Conservation (phyloP, 2,329 filamentous ascomycete genomes). For the Microascus cirrosus region DNA sequence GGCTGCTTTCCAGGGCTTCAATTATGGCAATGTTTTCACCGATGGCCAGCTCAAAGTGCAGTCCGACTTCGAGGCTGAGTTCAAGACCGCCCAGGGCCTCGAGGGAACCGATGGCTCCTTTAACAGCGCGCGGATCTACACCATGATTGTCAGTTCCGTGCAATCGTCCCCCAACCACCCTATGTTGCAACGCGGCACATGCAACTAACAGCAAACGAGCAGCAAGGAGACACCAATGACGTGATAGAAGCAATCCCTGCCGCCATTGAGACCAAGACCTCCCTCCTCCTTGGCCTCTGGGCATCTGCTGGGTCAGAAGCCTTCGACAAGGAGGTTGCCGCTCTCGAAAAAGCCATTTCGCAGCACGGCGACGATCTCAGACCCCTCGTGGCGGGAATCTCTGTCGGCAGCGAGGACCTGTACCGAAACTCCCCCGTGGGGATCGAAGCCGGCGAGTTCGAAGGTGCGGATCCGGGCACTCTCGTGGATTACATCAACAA, state of each 20-base stretch:
- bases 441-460: conserved; percentile 46
- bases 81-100: conserved; percentile 53
- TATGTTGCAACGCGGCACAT: background rate
- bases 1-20: conserved; percentile 53
- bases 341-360: conserved; percentile 57
- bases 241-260: conserved; percentile 68
- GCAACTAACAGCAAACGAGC: conserved; percentile 11
- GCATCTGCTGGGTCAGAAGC: conserved; percentile 51
- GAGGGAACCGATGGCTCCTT: conserved; percentile 51
- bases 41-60: conserved; percentile 49
- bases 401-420: conserved; percentile 76
- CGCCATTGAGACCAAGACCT: conserved; percentile 69
- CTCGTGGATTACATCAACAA: conserved; percentile 61
- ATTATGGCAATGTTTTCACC: conserved; percentile 55
- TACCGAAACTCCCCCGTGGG: conserved; percentile 69
- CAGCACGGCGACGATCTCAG: conserved; percentile 58
- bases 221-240: conserved; percentile 55
- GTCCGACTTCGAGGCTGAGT: conserved; percentile 58
- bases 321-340: conserved; percentile 64
- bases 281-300: conserved; percentile 76
- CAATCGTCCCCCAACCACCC: background rate
- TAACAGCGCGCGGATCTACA: conserved; percentile 63
- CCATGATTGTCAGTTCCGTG: conserved; percentile 42
- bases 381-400: conserved; percentile 66
- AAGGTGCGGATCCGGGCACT: conserved; percentile 50